These are phyloP conservation scores for Ramalina peruviana DNA, from an alignment of 495 filamentous ascomycete species.

Conservation along the genomic window DNA sequence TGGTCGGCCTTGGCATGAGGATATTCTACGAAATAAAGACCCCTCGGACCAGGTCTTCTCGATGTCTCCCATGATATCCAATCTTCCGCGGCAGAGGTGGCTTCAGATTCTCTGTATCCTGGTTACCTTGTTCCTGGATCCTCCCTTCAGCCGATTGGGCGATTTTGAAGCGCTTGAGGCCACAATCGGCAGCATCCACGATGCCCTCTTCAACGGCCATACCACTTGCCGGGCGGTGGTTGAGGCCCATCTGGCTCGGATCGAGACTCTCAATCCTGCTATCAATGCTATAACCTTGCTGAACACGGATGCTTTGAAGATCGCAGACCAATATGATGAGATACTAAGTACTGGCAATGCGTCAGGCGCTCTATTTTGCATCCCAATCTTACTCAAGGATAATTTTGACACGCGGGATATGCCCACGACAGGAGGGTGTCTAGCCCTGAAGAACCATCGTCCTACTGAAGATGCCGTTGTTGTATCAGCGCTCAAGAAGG, in stretches of 20 bases:
- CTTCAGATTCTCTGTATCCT: too few species aligned
- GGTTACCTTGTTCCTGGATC: too few species aligned
- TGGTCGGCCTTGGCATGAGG: too few species aligned
- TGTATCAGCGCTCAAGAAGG: constrained; percentile 34
- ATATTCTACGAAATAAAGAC: too few species aligned
- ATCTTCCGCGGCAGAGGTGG: too few species aligned
- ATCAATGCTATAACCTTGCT: constrained; percentile 44
- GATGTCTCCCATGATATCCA: too few species aligned
- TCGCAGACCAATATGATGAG: constrained; percentile 34
- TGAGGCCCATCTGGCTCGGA: constrained; percentile 39
- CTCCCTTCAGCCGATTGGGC: too few species aligned
- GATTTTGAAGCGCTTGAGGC: constrained; percentile 37
- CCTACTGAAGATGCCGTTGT: constrained; percentile 34
- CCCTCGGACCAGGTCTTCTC: too few species aligned
- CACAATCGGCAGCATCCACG: constrained; percentile 39
- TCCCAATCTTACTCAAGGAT: constrained; percentile 51
- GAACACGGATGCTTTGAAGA: constrained; percentile 33
- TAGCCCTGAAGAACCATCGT: constrained; percentile 29
- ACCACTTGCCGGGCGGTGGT: constrained; percentile 39
- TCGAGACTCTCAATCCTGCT: constrained; percentile 38
- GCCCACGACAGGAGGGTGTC: constrained; percentile 40
- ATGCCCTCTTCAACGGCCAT: constrained; percentile 31
- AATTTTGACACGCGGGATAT: constrained; percentile 41
- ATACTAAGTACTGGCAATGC: constrained; percentile 29
- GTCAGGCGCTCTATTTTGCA: constrained; percentile 35